These are phyloP conservation scores for Polytolypa hystricis DNA, from an alignment of 2,329 filamentous ascomycete genomes.

Conservation along the genomic window DNA sequence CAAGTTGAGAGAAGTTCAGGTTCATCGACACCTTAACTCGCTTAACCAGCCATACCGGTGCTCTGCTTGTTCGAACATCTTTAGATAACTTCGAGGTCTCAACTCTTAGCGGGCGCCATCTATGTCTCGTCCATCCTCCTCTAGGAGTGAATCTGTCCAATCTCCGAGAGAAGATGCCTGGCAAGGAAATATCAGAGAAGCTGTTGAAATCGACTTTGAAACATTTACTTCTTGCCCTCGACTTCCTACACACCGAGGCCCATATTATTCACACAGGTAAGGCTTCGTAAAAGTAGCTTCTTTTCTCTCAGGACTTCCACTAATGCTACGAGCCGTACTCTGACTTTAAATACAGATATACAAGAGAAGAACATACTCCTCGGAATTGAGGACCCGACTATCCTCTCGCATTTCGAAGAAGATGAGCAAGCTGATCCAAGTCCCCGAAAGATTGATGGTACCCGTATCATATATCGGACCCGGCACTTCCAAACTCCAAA, in stretches of 20 bases:
- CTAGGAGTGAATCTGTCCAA: conserved; percentile 16
- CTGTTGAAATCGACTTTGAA: conserved; percentile 15
- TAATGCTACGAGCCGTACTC: neutral
- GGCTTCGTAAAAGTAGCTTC: too few species aligned
- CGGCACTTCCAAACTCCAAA: conserved; percentile 15
- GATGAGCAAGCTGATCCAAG: conserved; percentile 15
- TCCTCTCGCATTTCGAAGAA: conserved; percentile 17
- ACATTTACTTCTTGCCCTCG: conserved; percentile 17
- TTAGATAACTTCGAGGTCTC: conserved; percentile 16
- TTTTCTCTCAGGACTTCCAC: neutral
- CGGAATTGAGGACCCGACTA: conserved; percentile 16
- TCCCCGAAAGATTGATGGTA: conserved; percentile 14
- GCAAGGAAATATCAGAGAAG: conserved; percentile 12
- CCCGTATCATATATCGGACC: conserved; percentile 18
- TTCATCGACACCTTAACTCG: conserved; percentile 13
- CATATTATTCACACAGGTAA: conserved; percentile 19
- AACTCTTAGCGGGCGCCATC: conserved; percentile 10
- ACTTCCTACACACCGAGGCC: conserved; percentile 19
- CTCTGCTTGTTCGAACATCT: conserved; percentile 11
- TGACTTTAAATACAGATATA: conserved; percentile 14
- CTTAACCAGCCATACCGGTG: conserved; percentile 13
- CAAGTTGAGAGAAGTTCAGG: conserved; percentile 10
- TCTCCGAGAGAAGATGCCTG: conserved; percentile 7
- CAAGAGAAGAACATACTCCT: conserved; percentile 21
- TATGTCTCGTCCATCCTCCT: conserved; percentile 17